Conservation (phyloP, 495 filamentous ascomycete genomes). For the Aspergillus carlsbadensis region DNA sequence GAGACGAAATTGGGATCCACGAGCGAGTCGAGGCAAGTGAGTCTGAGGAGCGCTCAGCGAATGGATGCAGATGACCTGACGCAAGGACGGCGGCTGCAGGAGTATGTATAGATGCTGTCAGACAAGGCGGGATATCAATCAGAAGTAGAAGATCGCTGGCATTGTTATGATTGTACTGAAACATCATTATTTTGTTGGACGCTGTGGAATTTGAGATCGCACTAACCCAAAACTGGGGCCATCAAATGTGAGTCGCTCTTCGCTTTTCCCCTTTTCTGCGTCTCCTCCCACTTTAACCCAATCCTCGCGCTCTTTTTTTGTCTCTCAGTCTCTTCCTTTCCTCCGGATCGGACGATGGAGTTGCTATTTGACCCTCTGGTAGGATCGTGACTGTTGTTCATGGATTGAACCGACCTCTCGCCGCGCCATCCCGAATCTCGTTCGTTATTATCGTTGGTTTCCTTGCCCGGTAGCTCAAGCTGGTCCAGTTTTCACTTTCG, state of each 20-base stretch:
- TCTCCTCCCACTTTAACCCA: constrained; percentile 12
- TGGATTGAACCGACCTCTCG: constrained; percentile 13
- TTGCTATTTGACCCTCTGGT: constrained; percentile 26
- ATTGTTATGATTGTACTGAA: constrained; percentile 6
- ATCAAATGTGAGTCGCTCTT: not conserved
- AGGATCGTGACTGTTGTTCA: constrained; percentile 26
- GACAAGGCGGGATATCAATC: not conserved
- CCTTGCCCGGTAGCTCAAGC: constrained; percentile 14
- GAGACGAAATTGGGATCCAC: constrained; percentile 9
- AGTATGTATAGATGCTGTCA: constrained; percentile 1
- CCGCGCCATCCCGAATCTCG: not conserved
- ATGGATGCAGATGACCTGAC: not conserved
- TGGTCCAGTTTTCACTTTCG: constrained; percentile 8
- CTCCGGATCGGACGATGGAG: constrained; percentile 17
- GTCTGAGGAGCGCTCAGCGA: not conserved
- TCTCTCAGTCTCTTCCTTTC: constrained; percentile 7
- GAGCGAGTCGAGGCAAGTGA: not conserved
- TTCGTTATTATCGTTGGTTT: constrained; percentile 17
- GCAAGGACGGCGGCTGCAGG: constrained; percentile 2
- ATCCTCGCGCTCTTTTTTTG: constrained; percentile 6
- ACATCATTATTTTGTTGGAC: constrained; percentile 2
- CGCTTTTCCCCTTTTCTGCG: constrained; percentile 24
- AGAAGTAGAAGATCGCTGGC: not conserved
- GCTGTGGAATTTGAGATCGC: constrained; percentile 10
- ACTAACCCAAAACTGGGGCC: constrained; percentile 6